Base-by-base conservation (phyloP, 2,329 filamentous ascomycete genomes). In the Aspergillus quadricinctus region DNA sequence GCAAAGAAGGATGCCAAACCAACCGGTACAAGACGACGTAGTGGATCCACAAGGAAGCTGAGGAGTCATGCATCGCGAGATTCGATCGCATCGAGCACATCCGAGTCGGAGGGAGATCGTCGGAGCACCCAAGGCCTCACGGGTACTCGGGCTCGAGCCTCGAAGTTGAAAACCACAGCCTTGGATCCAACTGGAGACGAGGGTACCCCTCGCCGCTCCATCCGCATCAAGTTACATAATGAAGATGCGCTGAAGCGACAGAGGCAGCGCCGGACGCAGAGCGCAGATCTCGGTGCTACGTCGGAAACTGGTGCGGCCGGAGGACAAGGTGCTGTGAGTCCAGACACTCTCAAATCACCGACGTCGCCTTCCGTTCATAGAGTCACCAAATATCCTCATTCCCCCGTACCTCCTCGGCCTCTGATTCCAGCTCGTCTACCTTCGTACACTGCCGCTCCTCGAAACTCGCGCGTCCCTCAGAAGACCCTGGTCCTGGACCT, bases 401-500 rank as follows among this genome's bases (percentile, higher is more conserved):
- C 89, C 27, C 93, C 92, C 21, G 88, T 89, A 41, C 92, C 94
- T 49, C 94, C 94, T 48, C 85, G 93, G 58, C 94, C 94, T 3
- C 80, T 99, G 51, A 89, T 99, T 54, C 94, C 94, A 28, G 85
- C 88, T 59, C 88, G 92, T 54, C 90, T 96, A 68, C 91, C 92
- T 21, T 97, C 92, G 0, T 97, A 96, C 71, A 83, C 90, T 45
- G 83, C 59, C 71, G 81, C 56, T 66, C 74, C 64, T 41, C 66
- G 69, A 55, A 67, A 65, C 56, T 66, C 74, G 28, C 69, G 65
- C 50, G 78, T 84, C 48, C 86, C 88, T 58, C 88, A 94, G 69
- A 99, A 99, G 80, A 99, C 94, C 0, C 77, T 99, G 57, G 92
- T 99, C 61, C 81, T 99, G 52, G 94, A 99, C 72, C 84, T 99